These are phyloP conservation scores for Diaporthe sp. DNA, from an alignment of 2,329 filamentous ascomycete species.

Conservation along the genomic window DNA sequence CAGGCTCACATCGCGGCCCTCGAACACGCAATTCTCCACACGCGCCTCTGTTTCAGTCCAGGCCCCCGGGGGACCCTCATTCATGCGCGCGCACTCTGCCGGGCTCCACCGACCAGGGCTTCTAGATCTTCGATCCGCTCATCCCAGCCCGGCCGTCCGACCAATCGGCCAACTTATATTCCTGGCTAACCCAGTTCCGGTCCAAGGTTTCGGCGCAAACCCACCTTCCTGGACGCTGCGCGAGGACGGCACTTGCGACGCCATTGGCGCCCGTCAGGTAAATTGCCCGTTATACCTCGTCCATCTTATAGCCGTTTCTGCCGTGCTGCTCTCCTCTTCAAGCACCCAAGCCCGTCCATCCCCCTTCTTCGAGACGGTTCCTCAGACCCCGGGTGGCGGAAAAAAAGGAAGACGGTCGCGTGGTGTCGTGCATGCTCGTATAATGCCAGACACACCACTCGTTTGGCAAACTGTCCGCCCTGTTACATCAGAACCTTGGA, in stretches of 20 bases:
- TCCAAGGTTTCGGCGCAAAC: conserved; percentile 28
- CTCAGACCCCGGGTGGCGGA: conserved; percentile 16
- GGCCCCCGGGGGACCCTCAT: conserved; percentile 3
- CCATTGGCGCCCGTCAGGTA: conserved; percentile 32
- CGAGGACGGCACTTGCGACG: conserved; percentile 17
- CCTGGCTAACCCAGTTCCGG: conserved; percentile 8
- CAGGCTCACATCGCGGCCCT: neutral
- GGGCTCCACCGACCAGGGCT: conserved; percentile 27
- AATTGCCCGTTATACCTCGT: conserved; percentile 6
- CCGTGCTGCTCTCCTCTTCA: neutral
- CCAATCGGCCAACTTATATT: conserved; percentile 23
- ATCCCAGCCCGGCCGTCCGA: neutral
- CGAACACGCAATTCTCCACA: conserved; percentile 13
- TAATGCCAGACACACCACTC: conserved; percentile 8
- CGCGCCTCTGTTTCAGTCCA: conserved; percentile 19
- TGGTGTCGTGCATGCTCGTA: conserved; percentile 27
- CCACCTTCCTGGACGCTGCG: conserved; percentile 6
- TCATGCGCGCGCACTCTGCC: conserved; percentile 27
- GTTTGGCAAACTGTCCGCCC: neutral
- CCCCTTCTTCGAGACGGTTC: conserved; percentile 21
- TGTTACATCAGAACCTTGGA: neutral
- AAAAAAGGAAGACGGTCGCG: neutral
- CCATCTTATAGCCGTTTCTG: neutral
- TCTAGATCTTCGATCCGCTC: conserved; percentile 26
- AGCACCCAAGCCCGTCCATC: conserved; percentile 3